Percentiles rank a stretch among this genome's conserved stretches.
Evolutionary conservation across 1,139 yeast species (phyloP).

Genomic region (Kodamaea sp.): DNA sequence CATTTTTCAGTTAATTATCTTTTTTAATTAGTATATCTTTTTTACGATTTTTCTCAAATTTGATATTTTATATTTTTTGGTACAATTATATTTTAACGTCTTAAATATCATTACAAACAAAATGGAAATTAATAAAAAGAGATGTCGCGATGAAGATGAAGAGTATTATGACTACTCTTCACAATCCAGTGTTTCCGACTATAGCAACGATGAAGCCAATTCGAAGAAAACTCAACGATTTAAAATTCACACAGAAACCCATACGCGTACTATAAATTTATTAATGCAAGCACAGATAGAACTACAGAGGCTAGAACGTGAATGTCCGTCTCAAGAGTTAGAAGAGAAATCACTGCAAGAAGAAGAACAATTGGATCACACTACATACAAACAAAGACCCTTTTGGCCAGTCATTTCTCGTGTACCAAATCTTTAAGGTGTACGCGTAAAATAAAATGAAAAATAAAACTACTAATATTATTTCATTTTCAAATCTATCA

Average conservation of each 20-base stretch:
- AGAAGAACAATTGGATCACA: conserved; percentile 1
- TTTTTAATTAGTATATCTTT: too few species aligned
- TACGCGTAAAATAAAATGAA: too few species aligned
- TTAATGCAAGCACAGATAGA: conserved; percentile 22
- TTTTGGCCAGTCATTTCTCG: conserved; percentile 25
- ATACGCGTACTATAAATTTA: conserved; percentile 27
- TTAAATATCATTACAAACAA: background rate
- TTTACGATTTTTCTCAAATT: too few species aligned
- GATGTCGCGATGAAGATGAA: too few species aligned
- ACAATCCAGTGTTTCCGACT: too few species aligned
- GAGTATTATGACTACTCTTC: too few species aligned
- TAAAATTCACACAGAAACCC: conserved; percentile 29
- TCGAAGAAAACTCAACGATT: too few species aligned
- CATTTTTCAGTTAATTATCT: background rate
- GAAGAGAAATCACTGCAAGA: conserved; percentile 1
- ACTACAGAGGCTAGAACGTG: background rate
- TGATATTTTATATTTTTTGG: too few species aligned
- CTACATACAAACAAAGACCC: conserved; percentile 24
- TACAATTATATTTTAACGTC: background rate
- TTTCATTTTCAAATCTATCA: too few species aligned
- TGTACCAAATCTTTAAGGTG: background rate
- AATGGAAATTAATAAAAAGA: too few species aligned
- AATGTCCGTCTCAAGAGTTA: conserved; percentile 1
- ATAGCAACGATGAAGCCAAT: too few species aligned
- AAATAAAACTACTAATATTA: too few species aligned